Conservation (phyloP, 2,329 filamentous ascomycete genomes). For the Colletotrichum musicola region DNA sequence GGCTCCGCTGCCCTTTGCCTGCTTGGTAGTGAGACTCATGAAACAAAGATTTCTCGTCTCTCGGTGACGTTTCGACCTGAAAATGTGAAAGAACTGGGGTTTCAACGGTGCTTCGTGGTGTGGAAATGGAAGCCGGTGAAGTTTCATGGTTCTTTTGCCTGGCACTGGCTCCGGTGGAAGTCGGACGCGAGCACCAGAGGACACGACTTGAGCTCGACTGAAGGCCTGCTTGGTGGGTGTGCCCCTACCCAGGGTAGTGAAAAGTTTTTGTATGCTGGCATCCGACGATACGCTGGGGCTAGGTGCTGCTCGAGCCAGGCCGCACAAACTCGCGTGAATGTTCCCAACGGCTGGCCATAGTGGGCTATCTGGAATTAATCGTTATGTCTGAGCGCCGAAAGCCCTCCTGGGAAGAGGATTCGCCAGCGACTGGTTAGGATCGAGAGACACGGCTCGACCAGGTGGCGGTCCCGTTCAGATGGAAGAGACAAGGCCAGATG, state of each 20-base stretch:
- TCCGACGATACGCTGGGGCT: neutral
- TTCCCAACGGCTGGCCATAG: neutral
- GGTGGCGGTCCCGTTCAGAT: slow-evolving; percentile 1
- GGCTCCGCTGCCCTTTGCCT: neutral
- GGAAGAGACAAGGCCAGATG: slow-evolving; percentile 11
- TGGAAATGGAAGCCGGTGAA: neutral
- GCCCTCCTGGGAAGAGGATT: slow-evolving; percentile 1
- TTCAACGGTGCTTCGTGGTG: neutral
- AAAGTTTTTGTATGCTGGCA: neutral
- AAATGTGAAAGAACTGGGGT: neutral
- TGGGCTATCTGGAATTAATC: neutral
- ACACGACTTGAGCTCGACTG: neutral
- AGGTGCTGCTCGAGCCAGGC: neutral
- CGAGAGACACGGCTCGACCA: neutral
- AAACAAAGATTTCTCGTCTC: neutral
- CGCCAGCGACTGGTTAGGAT: neutral
- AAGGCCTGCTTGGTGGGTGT: too few species aligned
- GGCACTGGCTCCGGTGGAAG: slow-evolving; percentile 5
- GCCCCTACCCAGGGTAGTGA: too few species aligned
- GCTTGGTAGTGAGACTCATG: neutral
- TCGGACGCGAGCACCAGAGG: neutral
- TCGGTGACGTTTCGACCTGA: neutral
- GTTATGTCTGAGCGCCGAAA: neutral
- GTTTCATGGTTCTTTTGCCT: neutral
- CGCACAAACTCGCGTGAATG: neutral